Evolutionary conservation across 169 alveolate genomes (phyloP).

Genomic region (Plasmodium coatneyi): DNA sequence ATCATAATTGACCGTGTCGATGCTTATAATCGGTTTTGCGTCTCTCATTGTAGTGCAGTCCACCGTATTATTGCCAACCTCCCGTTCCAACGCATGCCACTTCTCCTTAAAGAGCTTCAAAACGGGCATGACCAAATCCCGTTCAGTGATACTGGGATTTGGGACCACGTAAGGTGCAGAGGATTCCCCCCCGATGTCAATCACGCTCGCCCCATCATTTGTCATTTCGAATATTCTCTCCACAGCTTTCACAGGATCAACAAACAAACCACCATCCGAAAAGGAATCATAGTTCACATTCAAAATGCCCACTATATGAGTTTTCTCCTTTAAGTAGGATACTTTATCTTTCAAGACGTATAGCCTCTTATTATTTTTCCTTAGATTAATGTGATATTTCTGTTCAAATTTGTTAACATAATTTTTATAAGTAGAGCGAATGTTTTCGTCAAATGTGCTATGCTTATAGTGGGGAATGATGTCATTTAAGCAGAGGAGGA

Average conservation of each 20-base stretch:
- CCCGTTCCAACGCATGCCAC: conserved; percentile 3
- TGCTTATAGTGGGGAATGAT: conserved; percentile 42
- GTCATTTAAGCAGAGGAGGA: conserved; percentile 57
- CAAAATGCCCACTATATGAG: conserved; percentile 60
- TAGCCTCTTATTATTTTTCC: conserved; percentile 14
- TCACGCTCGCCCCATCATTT: conserved; percentile 58
- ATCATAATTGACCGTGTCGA: conserved; percentile 56
- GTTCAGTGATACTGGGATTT: conserved; percentile 45
- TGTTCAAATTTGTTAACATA: conserved; percentile 6
- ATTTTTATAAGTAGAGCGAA: not conserved
- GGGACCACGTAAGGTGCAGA: conserved; percentile 68
- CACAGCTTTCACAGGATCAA: conserved; percentile 43
- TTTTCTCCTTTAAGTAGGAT: conserved; percentile 34
- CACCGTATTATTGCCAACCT: not conserved
- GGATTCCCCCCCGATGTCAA: conserved; percentile 62
- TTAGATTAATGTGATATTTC: conserved; percentile 8
- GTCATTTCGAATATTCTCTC: conserved; percentile 56
- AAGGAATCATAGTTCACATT: conserved; percentile 63
- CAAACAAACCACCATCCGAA: conserved; percentile 71
- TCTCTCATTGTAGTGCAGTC: not conserved
- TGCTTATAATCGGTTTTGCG: conserved; percentile 58
- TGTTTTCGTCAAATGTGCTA: conserved; percentile 7
- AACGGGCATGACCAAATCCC: conserved; percentile 63
- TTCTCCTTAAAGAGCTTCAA: conserved; percentile 32
- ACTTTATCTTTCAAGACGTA: conserved; percentile 53